phyloP scores from a whole-genome alignment of 2,329 filamentous ascomycete species.

The Aspergillus sojae region DNA sequence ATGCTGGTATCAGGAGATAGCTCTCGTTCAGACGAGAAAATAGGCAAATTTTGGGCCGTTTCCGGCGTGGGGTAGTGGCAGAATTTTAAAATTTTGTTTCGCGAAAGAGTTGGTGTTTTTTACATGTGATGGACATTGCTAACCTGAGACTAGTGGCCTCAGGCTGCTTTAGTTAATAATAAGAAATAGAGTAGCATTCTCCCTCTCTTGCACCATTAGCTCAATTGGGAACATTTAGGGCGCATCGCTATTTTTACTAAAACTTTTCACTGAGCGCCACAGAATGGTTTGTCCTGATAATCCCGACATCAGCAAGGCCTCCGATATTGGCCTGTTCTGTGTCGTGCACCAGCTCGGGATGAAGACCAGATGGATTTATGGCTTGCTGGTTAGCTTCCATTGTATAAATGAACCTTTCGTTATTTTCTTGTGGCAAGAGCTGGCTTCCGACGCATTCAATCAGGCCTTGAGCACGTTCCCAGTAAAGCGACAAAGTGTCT shows the following conservation, averaged over 20 bases:
- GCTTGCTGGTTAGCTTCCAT: background rate
- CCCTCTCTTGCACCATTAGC: background rate
- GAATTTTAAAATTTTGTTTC: too few relatives aligned
- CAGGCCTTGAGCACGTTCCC: background rate
- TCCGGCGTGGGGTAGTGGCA: too few relatives aligned
- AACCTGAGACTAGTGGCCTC: background rate
- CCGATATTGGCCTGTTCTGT: background rate
- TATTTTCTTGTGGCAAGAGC: background rate
- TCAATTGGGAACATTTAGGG: background rate
- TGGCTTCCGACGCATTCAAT: background rate
- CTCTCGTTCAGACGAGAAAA: too few relatives aligned
- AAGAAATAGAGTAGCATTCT: background rate
- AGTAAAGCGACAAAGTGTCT: background rate
- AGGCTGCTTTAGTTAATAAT: background rate
- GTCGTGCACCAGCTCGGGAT: background rate
- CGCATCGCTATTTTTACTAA: background rate
- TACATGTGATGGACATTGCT: background rate
- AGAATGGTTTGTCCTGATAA: background rate
- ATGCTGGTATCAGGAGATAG: too few relatives aligned
- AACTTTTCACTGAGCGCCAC: background rate
- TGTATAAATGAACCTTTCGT: background rate
- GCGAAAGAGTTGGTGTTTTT: too few relatives aligned
- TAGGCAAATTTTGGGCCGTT: too few relatives aligned
- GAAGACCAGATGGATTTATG: background rate
- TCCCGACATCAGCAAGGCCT: background rate